phyloP scores from a whole-genome alignment of 106 monocot species.

The Allium fistulosum region DNA sequence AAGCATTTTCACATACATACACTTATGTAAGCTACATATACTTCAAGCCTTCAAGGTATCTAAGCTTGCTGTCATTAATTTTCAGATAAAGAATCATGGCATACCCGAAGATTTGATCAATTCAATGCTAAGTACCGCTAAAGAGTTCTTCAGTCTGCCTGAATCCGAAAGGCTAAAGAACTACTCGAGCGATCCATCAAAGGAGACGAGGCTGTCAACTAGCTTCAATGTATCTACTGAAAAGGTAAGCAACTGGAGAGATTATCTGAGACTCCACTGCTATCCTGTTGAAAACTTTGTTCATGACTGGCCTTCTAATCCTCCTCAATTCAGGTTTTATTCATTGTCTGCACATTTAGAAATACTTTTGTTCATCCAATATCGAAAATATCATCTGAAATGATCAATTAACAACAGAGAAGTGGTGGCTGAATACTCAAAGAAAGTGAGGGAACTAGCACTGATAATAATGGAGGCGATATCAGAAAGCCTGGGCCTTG shows the following conservation, averaged over 20 bases:
- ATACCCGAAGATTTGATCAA: constrained; percentile 20
- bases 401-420: neutral
- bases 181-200: constrained; percentile 67
- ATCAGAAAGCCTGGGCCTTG: constrained; percentile 56
- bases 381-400: neutral
- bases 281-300: constrained; percentile 59
- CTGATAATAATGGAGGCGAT: constrained; percentile 36
- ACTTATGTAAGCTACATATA: too few relatives aligned
- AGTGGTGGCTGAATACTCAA: constrained; percentile 25
- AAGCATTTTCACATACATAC: too few relatives aligned
- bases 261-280: constrained; percentile 78
- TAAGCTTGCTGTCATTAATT: neutral
- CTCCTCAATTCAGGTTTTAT: constrained; percentile 37
- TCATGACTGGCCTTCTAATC: constrained; percentile 62
- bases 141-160: constrained; percentile 62
- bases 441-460: constrained; percentile 26
- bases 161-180: constrained; percentile 45
- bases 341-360: too few relatives aligned
- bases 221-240: constrained; percentile 84
- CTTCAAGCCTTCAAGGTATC: too few relatives aligned
- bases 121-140: constrained; percentile 21
- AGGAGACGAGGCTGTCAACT: constrained; percentile 65
- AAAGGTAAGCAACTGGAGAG: constrained; percentile 68
- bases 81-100: constrained; percentile 46
- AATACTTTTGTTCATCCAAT: neutral